phyloP scores from a whole-genome alignment of 1,139 yeast species.

The Candida smagusa region DNA sequence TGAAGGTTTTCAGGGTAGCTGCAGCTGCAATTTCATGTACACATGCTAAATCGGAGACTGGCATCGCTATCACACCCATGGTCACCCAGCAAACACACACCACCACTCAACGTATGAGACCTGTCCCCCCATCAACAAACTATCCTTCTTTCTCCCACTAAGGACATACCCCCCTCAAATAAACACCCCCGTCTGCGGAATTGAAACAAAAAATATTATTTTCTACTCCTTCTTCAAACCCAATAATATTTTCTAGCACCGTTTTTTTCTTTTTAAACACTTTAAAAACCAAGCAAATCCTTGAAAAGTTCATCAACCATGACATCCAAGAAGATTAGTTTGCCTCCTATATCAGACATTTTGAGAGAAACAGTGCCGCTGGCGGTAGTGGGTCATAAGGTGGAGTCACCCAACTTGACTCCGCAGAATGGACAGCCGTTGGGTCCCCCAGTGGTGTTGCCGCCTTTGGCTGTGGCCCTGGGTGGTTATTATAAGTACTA shows the following conservation, averaged over 20 bases:
- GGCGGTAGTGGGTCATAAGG: neutral
- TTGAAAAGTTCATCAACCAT: slow-evolving; percentile 1
- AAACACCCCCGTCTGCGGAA: neutral
- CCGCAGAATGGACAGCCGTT: neutral
- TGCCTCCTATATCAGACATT: slow-evolving; percentile 39
- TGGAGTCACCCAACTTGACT: neutral
- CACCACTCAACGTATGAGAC: no score
- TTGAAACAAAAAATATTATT: neutral
- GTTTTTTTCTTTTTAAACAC: slow-evolving; percentile 1
- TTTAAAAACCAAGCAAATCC: neutral
- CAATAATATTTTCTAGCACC: neutral
- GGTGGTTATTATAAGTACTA: neutral
- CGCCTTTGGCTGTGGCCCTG: slow-evolving; percentile 2
- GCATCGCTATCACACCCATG: no score
- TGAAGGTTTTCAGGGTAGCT: neutral
- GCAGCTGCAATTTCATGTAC: neutral
- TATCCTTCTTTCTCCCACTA: no score
- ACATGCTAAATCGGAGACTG: no score
- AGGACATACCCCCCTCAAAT: neutral
- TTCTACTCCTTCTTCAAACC: neutral
- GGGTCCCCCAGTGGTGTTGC: neutral
- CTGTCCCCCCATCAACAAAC: no score
- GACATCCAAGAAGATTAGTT: slow-evolving; percentile 20
- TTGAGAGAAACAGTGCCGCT: slow-evolving; percentile 12
- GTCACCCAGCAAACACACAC: no score